Base-by-base conservation (phyloP, 495 filamentous ascomycete genomes). In the Pyrenopolyporus hunteri region DNA sequence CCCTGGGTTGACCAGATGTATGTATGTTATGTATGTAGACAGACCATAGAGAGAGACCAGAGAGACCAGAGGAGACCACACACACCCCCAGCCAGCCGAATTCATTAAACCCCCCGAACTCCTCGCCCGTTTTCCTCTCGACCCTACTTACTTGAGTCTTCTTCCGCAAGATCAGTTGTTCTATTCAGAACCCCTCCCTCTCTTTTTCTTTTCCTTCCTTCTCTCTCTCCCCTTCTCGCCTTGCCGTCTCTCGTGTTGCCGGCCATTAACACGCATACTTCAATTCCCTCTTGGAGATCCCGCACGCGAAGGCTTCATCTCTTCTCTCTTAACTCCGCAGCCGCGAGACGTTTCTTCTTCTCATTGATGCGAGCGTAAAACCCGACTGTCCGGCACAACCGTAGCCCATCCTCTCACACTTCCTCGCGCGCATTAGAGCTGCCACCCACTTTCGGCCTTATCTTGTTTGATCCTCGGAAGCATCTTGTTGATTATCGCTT, bases 331-430 rank as follows among this genome's bases (percentile, higher is more conserved):
- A 39, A 66, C 57, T 63, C 59, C 43, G 62, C 67, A 29, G 36
- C 58, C 63, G 63, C 66, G 63, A 63, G 58, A 53, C 62, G 45
- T 69, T 70, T 61, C 62, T 66, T 58, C 48, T 68, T 59, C 49
- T 59, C 57, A 66, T 66, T 40, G 59, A 63, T 59, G 60, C 63
- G 48, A 72, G 60, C 59, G 44, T 58, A 66, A 22, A 37, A 57
- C 66, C 63, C 69, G 66, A 71, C 66, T 71, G 69, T 71, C 66
- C 63, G 69, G 69, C 63, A 71, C 69, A 69, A 71, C 66, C 69
- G 66, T 56, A 65, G 63, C 57, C 67, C 57, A 56, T 49, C 52
- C 49, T 47, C 36, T 53, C 39, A 60, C 40, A 59, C 40, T 55
- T 47, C 46, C 43, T 68, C 52, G 51, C 51, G 61, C 47, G n/a